Evolutionary conservation across 805 yeast genomes (phyloP).

Genomic region (Candida hispaniensis): DNA sequence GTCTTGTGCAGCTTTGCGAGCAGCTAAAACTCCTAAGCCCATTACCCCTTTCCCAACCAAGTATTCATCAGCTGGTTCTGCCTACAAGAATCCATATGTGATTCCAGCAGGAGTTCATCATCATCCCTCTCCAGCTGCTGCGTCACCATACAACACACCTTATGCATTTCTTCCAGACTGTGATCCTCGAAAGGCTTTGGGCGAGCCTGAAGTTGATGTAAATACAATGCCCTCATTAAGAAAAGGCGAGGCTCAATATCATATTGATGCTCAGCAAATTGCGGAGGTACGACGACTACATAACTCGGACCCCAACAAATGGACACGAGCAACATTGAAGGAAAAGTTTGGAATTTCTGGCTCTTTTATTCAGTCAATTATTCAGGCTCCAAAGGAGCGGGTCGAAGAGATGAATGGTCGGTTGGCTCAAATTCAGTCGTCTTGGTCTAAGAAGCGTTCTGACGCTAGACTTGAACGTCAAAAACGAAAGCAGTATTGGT

Average conservation of each 20-base stretch:
- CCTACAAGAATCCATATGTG: constrained; percentile 50
- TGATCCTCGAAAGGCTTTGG: constrained; percentile 41
- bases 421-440: constrained; percentile 35
- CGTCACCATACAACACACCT: constrained; percentile 50
- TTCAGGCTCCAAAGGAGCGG: constrained; percentile 33
- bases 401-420: constrained; percentile 38
- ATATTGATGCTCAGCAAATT: constrained; percentile 47
- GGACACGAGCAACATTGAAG: constrained; percentile 57
- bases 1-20: constrained; percentile 8
- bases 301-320: constrained; percentile 43
- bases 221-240: constrained; percentile 31
- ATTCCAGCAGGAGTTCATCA: constrained; percentile 50
- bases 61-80: constrained; percentile 53
- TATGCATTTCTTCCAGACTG: constrained; percentile 51
- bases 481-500: constrained; percentile 54
- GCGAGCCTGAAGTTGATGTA: constrained; percentile 4
- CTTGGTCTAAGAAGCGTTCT: constrained; percentile 41
- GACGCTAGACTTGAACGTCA: constrained; percentile 46
- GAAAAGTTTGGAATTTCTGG: constrained; percentile 44
- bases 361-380: constrained; percentile 43
- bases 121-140: constrained; percentile 56
- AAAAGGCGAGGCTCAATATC: constrained; percentile 37
- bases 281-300: constrained; percentile 49
- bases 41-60: constrained; percentile 39
- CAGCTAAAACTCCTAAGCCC: constrained; percentile 12